Evolutionary conservation across 371 early-diverging fungal species (phyloP).

Genomic region (Batrachochytrium dendrobatidis): DNA sequence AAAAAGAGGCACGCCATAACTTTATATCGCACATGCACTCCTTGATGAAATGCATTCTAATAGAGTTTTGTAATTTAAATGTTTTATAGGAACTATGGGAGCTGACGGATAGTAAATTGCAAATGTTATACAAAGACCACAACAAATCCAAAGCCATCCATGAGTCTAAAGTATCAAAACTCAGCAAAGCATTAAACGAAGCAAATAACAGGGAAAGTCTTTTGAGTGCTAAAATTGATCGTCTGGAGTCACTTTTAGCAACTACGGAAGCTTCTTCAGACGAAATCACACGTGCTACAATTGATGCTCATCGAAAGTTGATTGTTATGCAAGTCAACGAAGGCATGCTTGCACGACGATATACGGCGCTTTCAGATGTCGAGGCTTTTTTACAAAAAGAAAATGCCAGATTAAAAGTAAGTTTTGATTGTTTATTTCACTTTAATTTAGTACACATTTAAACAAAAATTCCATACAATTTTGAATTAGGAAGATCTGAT

Average conservation of each 20-base stretch:
- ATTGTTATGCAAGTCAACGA: slow-evolving; percentile 31
- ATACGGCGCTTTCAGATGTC: slow-evolving; percentile 18
- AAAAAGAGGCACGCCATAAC: too few species aligned
- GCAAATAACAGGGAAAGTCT: slow-evolving; percentile 7
- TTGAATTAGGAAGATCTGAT: neutral
- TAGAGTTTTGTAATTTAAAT: too few species aligned
- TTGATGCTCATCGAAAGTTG: slow-evolving; percentile 25
- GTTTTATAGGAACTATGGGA: too few species aligned
- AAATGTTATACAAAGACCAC: slow-evolving; percentile 22
- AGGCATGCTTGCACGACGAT: slow-evolving; percentile 18
- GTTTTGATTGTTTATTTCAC: neutral
- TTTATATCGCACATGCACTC: too few species aligned
- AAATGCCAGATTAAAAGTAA: slow-evolving; percentile 19
- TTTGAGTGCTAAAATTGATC: slow-evolving; percentile 6
- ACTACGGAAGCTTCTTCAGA: slow-evolving; percentile 7
- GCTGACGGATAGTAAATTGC: slow-evolving; percentile 16
- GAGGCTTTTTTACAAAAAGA: slow-evolving; percentile 24
- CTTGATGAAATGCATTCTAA: too few species aligned
- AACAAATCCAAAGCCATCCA: slow-evolving; percentile 9
- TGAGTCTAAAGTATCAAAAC: slow-evolving; percentile 1
- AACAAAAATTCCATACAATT: neutral
- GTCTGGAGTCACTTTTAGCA: slow-evolving; percentile 10
- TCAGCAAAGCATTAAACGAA: slow-evolving; percentile 8
- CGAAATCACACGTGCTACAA: neutral
- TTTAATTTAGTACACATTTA: neutral